Percentiles rank a stretch among this genome's conserved stretches.
Evolutionary conservation across 2,329 filamentous ascomycete genomes (phyloP).

Genomic region (Coniochaeta hoffmannii): DNA sequence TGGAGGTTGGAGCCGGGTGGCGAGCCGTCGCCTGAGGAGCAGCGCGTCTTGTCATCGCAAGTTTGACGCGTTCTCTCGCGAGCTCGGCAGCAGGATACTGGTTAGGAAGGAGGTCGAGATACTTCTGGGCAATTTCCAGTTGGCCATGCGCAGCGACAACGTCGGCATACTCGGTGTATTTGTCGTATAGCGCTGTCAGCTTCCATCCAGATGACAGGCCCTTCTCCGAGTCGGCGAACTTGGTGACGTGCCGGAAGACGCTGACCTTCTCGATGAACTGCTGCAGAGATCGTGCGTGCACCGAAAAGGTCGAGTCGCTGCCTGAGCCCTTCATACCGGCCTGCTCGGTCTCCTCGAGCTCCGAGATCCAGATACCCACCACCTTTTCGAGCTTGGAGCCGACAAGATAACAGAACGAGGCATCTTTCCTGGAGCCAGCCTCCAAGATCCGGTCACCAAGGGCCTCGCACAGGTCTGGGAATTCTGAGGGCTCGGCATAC

Average conservation of each 20-base stretch:
- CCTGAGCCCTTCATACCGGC: constrained; percentile 61
- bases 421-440: constrained; percentile 71
- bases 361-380: constrained; percentile 84
- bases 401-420: constrained; percentile 92
- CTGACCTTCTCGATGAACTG: constrained; percentile 95
- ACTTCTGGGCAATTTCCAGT: constrained; percentile 78
- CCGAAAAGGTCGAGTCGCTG: constrained; percentile 70
- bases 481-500: constrained; percentile 84
- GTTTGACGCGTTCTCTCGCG: constrained; percentile 74
- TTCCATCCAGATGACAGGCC: constrained; percentile 76
- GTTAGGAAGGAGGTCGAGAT: constrained; percentile 77
- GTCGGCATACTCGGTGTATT: constrained; percentile 95
- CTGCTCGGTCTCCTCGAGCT: constrained; percentile 78
- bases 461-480: constrained; percentile 89
- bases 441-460: constrained; percentile 87
- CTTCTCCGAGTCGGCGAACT: constrained; percentile 77
- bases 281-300: constrained; percentile 83
- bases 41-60: constrained; percentile 60
- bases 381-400: constrained; percentile 98
- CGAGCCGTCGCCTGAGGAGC: constrained; percentile 28
- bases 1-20: constrained; percentile 19
- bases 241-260: constrained; percentile 88
- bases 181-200: constrained; percentile 78
- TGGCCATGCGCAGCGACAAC: constrained; percentile 88
- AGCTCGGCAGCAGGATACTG: constrained; percentile 83